Conservation (phyloP, 164 flowering plant genomes). For the Pachysandra terminalis region DNA sequence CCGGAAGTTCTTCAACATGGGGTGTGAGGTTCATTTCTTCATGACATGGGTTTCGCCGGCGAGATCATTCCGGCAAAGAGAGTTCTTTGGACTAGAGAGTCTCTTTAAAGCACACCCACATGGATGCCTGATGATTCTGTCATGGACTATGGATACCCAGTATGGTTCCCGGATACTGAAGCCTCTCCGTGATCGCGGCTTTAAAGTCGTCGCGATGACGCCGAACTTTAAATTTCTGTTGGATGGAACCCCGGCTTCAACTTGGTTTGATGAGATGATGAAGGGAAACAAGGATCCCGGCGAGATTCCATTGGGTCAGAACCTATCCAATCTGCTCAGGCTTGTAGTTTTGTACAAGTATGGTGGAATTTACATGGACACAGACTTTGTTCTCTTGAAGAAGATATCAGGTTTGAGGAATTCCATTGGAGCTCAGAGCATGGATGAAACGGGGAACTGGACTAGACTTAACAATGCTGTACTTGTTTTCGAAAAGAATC, state of each 20-base stretch:
- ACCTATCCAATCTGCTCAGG: slow-evolving; percentile 52
- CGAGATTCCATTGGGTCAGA: slow-evolving; percentile 37
- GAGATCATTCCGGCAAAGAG: slow-evolving; percentile 44
- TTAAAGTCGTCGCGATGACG: slow-evolving; percentile 45
- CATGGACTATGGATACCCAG: slow-evolving; percentile 52
- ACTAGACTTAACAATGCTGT: slow-evolving; percentile 80
- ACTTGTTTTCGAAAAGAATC: slow-evolving; percentile 65
- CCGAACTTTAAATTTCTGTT: slow-evolving; percentile 59
- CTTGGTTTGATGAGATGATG: slow-evolving; percentile 57
- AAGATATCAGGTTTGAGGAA: slow-evolving; percentile 34
- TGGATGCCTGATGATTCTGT: slow-evolving; percentile 69
- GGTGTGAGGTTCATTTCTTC: slow-evolving; percentile 55
- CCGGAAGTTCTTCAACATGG: slow-evolving; percentile 24
- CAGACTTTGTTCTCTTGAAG: slow-evolving; percentile 43
- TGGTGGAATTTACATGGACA: slow-evolving; percentile 54
- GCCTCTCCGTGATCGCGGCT: slow-evolving; percentile 38
- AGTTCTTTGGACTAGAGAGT: slow-evolving; percentile 51
- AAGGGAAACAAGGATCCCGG: slow-evolving; percentile 44
- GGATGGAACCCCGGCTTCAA: slow-evolving; percentile 57
- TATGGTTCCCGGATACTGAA: slow-evolving; percentile 39
- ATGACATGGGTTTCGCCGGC: slow-evolving; percentile 88
- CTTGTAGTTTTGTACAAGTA: slow-evolving; percentile 45
- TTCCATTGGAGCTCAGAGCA: slow-evolving; percentile 45
- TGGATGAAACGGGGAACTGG: slow-evolving; percentile 45
- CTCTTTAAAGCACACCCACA: slow-evolving; percentile 65